Percentiles rank a stretch among this genome's conserved stretches.
These are phyloP conservation scores for Trapa bicornis DNA, from an alignment of 345 rosid genomes.

Conservation along the genomic window DNA sequence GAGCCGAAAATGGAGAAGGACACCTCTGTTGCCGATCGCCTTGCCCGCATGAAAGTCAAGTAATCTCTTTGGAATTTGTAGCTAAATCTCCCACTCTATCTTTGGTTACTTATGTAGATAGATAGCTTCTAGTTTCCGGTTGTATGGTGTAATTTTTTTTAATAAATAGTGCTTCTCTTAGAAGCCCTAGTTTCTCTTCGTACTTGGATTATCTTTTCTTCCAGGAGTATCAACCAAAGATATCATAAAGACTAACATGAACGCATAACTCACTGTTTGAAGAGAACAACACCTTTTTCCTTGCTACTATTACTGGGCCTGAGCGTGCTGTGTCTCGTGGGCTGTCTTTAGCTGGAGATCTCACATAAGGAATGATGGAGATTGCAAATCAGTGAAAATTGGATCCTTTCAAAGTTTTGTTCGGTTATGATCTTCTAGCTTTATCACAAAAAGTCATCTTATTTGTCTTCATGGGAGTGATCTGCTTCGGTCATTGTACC, in stretches of 20 bases:
- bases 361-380: background rate
- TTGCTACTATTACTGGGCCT: background rate
- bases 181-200: background rate
- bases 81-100: conserved; percentile 15
- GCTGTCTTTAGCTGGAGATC: background rate
- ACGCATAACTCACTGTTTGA: no score
- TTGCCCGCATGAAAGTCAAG: conserved; percentile 99
- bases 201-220: background rate
- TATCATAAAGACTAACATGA: background rate
- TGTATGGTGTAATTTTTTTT: background rate
- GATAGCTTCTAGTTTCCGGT: background rate
- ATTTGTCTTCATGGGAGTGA: background rate
- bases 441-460: background rate
- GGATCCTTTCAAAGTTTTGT: background rate
- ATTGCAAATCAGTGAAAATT: background rate
- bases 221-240: background rate
- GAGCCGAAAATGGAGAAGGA: conserved; percentile 96
- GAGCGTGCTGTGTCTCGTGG: background rate
- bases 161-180: background rate
- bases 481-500: background rate
- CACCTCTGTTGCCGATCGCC: conserved; percentile 92
- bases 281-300: background rate
- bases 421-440: background rate
- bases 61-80: conserved; percentile 35
- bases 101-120: background rate